Percentiles rank a stretch among this genome's conserved stretches.
Conservation (phyloP, 2,329 filamentous ascomycete genomes). For the Huntiella moniliformis region DNA sequence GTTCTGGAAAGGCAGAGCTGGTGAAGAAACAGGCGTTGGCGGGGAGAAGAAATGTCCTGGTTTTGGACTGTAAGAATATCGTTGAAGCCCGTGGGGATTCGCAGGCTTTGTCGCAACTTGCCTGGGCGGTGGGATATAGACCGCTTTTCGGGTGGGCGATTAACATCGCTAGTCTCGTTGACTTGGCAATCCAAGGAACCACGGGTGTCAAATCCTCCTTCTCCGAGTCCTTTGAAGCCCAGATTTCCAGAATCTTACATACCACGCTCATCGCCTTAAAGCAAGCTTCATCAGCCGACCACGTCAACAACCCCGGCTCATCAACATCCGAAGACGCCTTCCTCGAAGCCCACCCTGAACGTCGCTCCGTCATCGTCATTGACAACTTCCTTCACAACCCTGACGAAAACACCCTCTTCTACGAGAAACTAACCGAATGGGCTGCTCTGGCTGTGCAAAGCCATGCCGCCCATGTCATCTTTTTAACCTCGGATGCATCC, state of each 20-base stretch:
- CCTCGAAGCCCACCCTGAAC: slow-evolving; percentile 74
- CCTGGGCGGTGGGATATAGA: slow-evolving; percentile 68
- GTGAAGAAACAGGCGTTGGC: slow-evolving; percentile 70
- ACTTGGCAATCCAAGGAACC: slow-evolving; percentile 81
- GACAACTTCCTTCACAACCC: slow-evolving; percentile 81
- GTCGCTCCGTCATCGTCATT: slow-evolving; percentile 65
- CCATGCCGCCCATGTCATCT: slow-evolving; percentile 85
- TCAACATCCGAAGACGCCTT: slow-evolving; percentile 66
- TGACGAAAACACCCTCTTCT: slow-evolving; percentile 41
- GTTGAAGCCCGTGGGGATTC: slow-evolving; percentile 80
- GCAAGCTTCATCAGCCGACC: slow-evolving; percentile 34
- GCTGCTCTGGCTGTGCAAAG: slow-evolving; percentile 67
- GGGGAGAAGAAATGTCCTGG: slow-evolving; percentile 54
- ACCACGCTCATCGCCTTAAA: slow-evolving; percentile 67
- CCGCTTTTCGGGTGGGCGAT: slow-evolving; percentile 96
- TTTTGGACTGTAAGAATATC: slow-evolving; percentile 85
- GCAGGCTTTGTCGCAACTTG: slow-evolving; percentile 65
- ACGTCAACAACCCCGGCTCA: slow-evolving; percentile 55
- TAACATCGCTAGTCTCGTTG: slow-evolving; percentile 77
- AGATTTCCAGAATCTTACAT: slow-evolving; percentile 75
- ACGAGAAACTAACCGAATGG: slow-evolving; percentile 75
- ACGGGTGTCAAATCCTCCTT: slow-evolving; percentile 90
- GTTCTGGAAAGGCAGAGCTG: slow-evolving; percentile 77
- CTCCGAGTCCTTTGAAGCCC: slow-evolving; percentile 76
- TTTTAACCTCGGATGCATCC: slow-evolving; percentile 75